A percentile compares a stretch with the other conserved stretches of the same genome.
These are phyloP conservation scores for Moesziomyces parantarcticus DNA, from an alignment of 1,284 basidiomycete species.

Conservation along the genomic window DNA sequence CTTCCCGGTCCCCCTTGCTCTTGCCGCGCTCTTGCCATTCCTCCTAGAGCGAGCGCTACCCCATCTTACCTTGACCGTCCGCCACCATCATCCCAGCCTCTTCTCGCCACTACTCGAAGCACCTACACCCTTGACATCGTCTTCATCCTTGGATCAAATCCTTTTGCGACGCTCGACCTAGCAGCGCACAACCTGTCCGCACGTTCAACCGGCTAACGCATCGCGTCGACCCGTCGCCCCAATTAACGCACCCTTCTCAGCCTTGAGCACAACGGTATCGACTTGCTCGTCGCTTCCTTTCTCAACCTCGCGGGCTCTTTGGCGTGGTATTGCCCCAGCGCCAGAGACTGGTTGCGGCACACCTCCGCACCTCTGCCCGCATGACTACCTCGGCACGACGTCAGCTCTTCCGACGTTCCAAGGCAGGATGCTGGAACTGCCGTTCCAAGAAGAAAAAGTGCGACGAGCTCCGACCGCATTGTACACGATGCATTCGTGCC, in stretches of 20 bases:
- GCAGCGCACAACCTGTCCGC: too few relatives aligned
- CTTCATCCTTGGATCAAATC: too few relatives aligned
- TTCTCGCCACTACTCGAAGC: background rate
- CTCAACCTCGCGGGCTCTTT: too few relatives aligned
- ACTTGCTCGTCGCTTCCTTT: too few relatives aligned
- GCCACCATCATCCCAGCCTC: slow-evolving; percentile 1
- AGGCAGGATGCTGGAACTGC: slow-evolving; percentile 50
- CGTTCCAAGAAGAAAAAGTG: slow-evolving; percentile 53
- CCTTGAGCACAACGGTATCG: background rate
- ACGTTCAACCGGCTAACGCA: too few relatives aligned
- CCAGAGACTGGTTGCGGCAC: slow-evolving; percentile 29
- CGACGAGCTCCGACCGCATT: slow-evolving; percentile 44
- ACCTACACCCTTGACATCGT: background rate
- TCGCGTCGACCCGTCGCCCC: background rate
- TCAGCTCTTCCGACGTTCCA: slow-evolving; percentile 48
- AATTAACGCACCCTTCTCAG: background rate
- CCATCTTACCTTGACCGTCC: background rate
- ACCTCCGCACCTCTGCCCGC: slow-evolving; percentile 20
- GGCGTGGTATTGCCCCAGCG: slow-evolving; percentile 29
- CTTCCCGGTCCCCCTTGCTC: background rate
- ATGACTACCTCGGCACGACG: slow-evolving; percentile 48
- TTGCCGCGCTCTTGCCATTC: slow-evolving; percentile 1
- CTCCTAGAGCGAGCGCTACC: background rate
- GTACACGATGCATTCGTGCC: slow-evolving; percentile 40
- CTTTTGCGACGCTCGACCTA: too few relatives aligned